A percentile compares a stretch with the other conserved stretches of the same genome.
Evolutionary conservation across 73 alveolate species (phyloP).

Genomic region (Tetrahymena thermophila): DNA sequence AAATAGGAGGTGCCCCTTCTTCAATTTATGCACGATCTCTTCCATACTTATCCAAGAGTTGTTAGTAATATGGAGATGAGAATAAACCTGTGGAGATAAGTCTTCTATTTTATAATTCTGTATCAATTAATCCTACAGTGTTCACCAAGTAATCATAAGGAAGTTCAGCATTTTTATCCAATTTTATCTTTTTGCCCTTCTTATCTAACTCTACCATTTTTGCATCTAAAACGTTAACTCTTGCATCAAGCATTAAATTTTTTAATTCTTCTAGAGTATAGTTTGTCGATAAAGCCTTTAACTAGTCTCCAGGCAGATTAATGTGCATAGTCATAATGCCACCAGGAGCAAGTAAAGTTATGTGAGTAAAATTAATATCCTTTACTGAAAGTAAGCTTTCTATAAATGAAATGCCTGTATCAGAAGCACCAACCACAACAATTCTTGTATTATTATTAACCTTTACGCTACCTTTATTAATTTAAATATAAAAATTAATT

Average conservation of each 20-base stretch:
- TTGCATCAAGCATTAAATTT: constrained; percentile 87
- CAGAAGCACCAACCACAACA: constrained; percentile 96
- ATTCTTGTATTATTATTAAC: constrained; percentile 93
- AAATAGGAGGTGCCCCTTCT: constrained; percentile 1
- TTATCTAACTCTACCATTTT: constrained; percentile 92
- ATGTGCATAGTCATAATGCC: constrained; percentile 94
- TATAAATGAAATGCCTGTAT: constrained; percentile 94
- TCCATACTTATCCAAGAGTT: neutral
- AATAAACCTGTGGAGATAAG: constrained; percentile 62
- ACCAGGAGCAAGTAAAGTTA: constrained; percentile 95
- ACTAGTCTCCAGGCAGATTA: constrained; percentile 62
- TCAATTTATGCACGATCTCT: neutral
- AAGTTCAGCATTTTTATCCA: constrained; percentile 87
- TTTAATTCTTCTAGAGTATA: constrained; percentile 89
- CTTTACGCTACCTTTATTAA: constrained; percentile 76
- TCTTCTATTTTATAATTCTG: constrained; percentile 57
- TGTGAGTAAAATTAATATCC: constrained; percentile 87
- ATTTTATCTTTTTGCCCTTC: constrained; percentile 79
- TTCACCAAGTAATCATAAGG: constrained; percentile 89
- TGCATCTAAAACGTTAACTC: constrained; percentile 93
- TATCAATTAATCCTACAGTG: constrained; percentile 94
- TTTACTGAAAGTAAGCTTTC: constrained; percentile 89
- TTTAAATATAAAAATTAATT: neutral
- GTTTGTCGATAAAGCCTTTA: constrained; percentile 86
- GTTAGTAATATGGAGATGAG: constrained; percentile 59